A percentile compares a stretch with the other conserved stretches of the same genome.
phyloP scores from a whole-genome alignment of 2,329 filamentous ascomycete species.

The Aspergillus sp. region DNA sequence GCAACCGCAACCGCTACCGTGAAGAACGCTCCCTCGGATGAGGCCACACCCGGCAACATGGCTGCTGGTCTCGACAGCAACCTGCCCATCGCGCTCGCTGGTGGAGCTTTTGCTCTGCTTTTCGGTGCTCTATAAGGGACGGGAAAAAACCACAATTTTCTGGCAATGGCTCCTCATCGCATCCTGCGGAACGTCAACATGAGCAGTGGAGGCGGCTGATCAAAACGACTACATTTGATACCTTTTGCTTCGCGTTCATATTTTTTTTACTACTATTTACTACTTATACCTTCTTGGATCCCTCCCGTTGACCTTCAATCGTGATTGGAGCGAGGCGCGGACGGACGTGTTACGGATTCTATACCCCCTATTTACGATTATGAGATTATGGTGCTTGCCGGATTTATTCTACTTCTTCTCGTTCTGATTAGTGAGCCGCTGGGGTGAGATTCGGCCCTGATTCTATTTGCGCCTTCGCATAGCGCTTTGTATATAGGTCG shows the following conservation, averaged over 20 bases:
- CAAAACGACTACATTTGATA: constrained; percentile 10
- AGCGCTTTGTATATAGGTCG: constrained; percentile 14
- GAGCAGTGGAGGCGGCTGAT: constrained; percentile 7
- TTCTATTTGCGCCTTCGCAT: constrained; percentile 5
- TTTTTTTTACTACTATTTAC: constrained; percentile 19
- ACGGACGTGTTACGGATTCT: constrained; percentile 25
- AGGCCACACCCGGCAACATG: constrained; percentile 14
- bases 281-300: constrained; percentile 22
- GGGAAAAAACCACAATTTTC: background rate
- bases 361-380: constrained; percentile 35
- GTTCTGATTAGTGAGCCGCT: constrained; percentile 17
- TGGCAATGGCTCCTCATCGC: constrained; percentile 4
- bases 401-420: constrained; percentile 22
- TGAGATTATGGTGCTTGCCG: constrained; percentile 31
- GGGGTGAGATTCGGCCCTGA: constrained; percentile 5
- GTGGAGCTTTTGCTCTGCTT: constrained; percentile 39
- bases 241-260: constrained; percentile 18
- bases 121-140: constrained; percentile 35
- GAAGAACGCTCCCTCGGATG: constrained; percentile 18
- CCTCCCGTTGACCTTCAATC: constrained; percentile 5
- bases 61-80: constrained; percentile 22
- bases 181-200: background rate
- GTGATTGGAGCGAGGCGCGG: constrained; percentile 2
- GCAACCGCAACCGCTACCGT: constrained; percentile 16
- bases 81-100: constrained; percentile 34